Evolutionary conservation across 169 alveolate species (phyloP).

Genomic region (Cyclospora cayetanensis): DNA sequence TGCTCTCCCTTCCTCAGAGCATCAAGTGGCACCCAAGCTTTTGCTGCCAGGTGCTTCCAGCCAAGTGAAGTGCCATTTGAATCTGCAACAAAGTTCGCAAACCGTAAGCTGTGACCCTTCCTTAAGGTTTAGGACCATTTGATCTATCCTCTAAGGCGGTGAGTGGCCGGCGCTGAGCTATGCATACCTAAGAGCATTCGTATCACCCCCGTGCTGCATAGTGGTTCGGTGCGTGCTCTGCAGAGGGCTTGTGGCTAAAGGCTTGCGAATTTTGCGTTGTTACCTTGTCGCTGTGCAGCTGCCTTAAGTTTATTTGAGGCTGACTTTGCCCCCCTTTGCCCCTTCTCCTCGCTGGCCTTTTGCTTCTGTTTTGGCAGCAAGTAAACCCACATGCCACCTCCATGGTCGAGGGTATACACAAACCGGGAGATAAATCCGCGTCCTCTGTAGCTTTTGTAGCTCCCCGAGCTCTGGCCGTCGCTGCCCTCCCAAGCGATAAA

Average conservation of each 20-base stretch:
- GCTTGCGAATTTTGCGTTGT: background rate
- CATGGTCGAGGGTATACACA: background rate
- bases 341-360: background rate
- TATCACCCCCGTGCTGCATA: too few species aligned
- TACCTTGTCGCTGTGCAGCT: background rate
- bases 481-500: too few species aligned
- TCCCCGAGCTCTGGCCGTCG: too few species aligned
- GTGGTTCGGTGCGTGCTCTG: too few species aligned
- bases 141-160: too few species aligned
- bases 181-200: too few species aligned
- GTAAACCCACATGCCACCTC: slow-evolving; percentile 15
- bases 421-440: slow-evolving; percentile 3
- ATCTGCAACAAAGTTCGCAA: too few species aligned
- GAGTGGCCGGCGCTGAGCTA: too few species aligned
- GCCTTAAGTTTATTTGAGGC: background rate
- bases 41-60: background rate
- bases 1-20: background rate
- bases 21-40: slow-evolving; percentile 47
- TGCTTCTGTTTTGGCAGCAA: background rate
- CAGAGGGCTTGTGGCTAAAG: too few species aligned
- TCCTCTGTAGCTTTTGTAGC: slow-evolving; percentile 34
- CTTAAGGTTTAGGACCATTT: too few species aligned
- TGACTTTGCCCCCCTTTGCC: background rate
- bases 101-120: too few species aligned
- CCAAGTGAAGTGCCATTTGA: too few species aligned